Evolutionary conservation across 306 rosid genomes (phyloP).

Genomic region (Pterocarpus macrocarpus): DNA sequence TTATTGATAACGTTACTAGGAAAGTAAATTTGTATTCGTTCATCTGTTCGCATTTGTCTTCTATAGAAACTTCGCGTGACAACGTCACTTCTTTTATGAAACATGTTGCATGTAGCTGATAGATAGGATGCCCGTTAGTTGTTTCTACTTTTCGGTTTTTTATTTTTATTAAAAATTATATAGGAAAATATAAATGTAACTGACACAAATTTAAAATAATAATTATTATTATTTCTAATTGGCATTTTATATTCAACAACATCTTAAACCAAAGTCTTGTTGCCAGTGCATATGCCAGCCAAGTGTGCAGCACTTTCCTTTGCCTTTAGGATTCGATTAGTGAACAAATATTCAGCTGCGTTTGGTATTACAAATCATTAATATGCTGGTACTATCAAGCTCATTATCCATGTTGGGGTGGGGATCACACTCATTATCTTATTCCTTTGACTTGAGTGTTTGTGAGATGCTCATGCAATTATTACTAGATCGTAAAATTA

Average conservation of each 20-base stretch:
- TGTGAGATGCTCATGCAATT: not conserved
- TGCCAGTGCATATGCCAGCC: not conserved
- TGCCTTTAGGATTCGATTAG: not conserved
- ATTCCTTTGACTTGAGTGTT: not conserved
- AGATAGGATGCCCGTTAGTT: not conserved
- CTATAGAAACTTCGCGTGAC: not conserved
- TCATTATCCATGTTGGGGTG: not conserved
- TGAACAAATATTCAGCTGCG: not conserved
- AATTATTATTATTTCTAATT: not conserved
- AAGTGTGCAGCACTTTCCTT: not conserved
- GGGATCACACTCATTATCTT: not conserved
- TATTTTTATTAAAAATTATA: not conserved
- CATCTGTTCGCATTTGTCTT: not conserved
- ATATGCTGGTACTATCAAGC: not conserved
- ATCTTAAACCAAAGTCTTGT: not conserved
- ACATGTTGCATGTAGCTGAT: too few relatives aligned
- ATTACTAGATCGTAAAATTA: not conserved
- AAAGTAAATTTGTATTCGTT: not conserved
- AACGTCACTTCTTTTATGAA: not conserved
- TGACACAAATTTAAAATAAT: not conserved
- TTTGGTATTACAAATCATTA: slow-evolving; percentile 12
- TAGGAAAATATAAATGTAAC: not conserved
- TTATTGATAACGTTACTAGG: not conserved
- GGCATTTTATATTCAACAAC: too few relatives aligned
- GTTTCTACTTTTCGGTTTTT: not conserved